These are phyloP conservation scores for Ilyonectria sp. DNA, from an alignment of 2,329 filamentous ascomycete species.

Conservation along the genomic window DNA sequence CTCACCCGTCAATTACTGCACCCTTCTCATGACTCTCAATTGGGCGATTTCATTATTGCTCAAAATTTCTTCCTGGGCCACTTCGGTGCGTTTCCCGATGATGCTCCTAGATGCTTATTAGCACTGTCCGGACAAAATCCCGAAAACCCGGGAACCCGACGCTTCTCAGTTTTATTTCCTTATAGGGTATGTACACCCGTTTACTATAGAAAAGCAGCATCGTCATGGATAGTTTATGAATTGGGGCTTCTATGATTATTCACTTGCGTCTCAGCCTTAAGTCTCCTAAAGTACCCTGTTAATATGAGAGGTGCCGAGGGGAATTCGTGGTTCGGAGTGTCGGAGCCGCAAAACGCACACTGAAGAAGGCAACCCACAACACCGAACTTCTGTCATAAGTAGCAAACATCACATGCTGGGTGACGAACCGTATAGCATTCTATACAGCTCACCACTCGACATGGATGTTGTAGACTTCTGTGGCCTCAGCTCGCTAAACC, in stretches of 20 bases:
- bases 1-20: not conserved
- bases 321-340: slow-evolving; percentile 29
- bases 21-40: not conserved
- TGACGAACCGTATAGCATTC: not conserved
- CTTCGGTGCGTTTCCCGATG: slow-evolving; percentile 1
- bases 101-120: not conserved
- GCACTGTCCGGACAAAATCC: not conserved
- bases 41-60: slow-evolving; percentile 2
- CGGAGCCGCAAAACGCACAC: slow-evolving; percentile 39
- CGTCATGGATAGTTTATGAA: not conserved
- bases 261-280: not conserved
- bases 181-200: not conserved
- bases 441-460: not conserved
- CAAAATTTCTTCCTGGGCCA: not conserved
- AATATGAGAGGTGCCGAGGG: slow-evolving; percentile 15
- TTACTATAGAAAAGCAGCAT: not conserved
- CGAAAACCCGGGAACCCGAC: not conserved
- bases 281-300: slow-evolving; percentile 30
- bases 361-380: slow-evolving; percentile 2
- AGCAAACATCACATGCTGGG: not conserved
- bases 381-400: not conserved
- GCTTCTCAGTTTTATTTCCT: not conserved
- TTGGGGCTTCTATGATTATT: not conserved
- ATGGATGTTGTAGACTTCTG: slow-evolving; percentile 8
- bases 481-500: slow-evolving; percentile 22